Evolutionary conservation across 768 basidiomycete genomes (phyloP).

Genomic region (Termitomyces eurrhizus): DNA sequence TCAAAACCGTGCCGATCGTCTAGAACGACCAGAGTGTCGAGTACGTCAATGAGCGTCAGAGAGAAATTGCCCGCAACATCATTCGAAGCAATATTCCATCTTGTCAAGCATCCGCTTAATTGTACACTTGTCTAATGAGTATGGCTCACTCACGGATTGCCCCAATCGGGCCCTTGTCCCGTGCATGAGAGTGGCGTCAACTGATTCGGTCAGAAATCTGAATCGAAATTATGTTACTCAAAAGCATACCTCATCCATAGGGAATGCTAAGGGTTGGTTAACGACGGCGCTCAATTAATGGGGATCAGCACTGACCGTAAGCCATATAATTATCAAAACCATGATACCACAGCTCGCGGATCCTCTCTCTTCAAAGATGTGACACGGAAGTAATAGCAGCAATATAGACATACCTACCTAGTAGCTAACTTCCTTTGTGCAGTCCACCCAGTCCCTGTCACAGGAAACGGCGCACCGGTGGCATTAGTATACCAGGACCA

Average conservation of each 20-base stretch:
- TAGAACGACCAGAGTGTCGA: constrained; percentile 90
- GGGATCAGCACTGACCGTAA: constrained; percentile 46
- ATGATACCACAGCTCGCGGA: constrained; percentile 83
- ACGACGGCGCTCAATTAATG: background rate
- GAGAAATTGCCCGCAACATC: constrained; percentile 96
- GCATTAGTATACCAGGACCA: constrained; percentile 30
- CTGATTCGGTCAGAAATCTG: constrained; percentile 32
- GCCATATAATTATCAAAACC: constrained; percentile 89
- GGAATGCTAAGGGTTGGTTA: constrained; percentile 57
- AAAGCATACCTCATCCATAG: constrained; percentile 70
- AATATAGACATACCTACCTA: constrained; percentile 37
- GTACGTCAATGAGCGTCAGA: constrained; percentile 72
- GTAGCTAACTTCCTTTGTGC: constrained; percentile 49
- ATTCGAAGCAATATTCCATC: constrained; percentile 68
- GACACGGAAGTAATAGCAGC: background rate
- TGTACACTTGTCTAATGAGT: background rate
- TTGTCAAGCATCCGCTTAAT: constrained; percentile 3
- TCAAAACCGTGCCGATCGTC: constrained; percentile 77
- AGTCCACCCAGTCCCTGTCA: constrained; percentile 46
- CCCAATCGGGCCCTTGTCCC: constrained; percentile 86
- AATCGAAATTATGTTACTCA: background rate
- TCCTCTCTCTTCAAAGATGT: constrained; percentile 49
- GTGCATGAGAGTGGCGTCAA: constrained; percentile 86
- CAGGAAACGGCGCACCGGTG: constrained; percentile 28
- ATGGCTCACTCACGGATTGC: constrained; percentile 58